phyloP scores from a whole-genome alignment of 371 early-diverging fungal genomes.

The Parasitella parasitica region DNA sequence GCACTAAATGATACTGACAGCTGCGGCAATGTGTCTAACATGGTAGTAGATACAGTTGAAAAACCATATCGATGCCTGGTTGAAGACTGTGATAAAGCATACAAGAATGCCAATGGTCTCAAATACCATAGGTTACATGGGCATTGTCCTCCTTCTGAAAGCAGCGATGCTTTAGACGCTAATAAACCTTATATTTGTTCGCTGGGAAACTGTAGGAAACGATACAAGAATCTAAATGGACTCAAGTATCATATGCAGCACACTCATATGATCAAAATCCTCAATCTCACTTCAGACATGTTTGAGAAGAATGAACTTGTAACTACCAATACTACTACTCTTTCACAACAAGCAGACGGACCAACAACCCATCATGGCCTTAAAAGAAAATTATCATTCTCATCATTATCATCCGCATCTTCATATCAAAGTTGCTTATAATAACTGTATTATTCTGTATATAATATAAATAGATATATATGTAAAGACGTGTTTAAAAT shows the following conservation, averaged over 20 bases:
- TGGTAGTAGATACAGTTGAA: conserved; percentile 20
- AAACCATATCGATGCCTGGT: conserved; percentile 79
- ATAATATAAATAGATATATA: neutral
- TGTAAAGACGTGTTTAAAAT: too few species aligned
- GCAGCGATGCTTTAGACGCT: conserved; percentile 16
- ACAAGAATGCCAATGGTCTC: conserved; percentile 96
- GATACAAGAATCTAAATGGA: conserved; percentile 96
- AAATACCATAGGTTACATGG: conserved; percentile 85
- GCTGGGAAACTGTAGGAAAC: conserved; percentile 77
- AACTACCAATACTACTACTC: neutral
- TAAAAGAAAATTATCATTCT: neutral
- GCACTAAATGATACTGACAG: neutral
- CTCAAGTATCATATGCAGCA: conserved; percentile 92
- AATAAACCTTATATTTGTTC: conserved; percentile 82
- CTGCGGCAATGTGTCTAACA: neutral
- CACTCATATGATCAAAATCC: conserved; percentile 18
- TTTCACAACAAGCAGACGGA: neutral
- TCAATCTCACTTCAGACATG: conserved; percentile 9
- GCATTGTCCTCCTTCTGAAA: conserved; percentile 54
- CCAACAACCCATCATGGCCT: neutral
- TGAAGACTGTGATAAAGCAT: conserved; percentile 81
- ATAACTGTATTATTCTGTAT: neutral
- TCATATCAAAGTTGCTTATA: neutral
- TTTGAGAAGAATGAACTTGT: neutral
- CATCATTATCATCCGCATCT: neutral